Conservation (phyloP, 106 monocot genomes). For the Dendrobium chrysotoxum region DNA sequence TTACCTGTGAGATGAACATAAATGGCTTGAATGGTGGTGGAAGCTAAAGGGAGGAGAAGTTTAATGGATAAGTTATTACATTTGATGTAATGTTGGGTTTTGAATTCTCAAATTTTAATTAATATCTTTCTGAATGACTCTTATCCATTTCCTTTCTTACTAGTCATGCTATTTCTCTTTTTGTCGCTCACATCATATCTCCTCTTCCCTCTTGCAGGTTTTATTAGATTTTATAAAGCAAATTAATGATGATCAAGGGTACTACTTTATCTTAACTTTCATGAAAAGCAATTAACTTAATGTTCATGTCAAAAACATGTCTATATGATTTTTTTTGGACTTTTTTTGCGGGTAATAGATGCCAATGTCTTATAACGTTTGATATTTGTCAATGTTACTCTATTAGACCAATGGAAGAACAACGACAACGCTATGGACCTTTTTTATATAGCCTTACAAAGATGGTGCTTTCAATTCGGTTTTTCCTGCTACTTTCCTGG, state of each 20-base stretch:
- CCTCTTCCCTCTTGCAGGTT: constrained; percentile 53
- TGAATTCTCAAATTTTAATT: neutral
- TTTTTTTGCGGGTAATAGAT: neutral
- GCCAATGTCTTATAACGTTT: neutral
- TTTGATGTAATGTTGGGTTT: neutral
- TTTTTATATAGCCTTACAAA: constrained; percentile 73
- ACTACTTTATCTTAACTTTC: constrained; percentile 2
- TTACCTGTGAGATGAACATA: neutral
- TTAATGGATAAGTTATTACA: neutral
- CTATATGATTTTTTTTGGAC: neutral
- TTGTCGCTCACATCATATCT: neutral
- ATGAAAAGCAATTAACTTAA: neutral
- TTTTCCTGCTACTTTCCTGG: constrained; percentile 67
- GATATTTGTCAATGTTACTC: constrained; percentile 9
- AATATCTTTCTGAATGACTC: neutral
- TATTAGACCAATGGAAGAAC: constrained; percentile 98
- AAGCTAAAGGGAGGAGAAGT: neutral
- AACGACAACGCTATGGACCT: constrained; percentile 90
- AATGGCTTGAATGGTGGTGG: neutral
- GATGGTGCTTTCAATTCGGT: constrained; percentile 54
- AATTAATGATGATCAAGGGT: constrained; percentile 99
- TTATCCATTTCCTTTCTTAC: neutral
- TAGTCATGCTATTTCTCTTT: neutral
- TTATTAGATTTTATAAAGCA: constrained; percentile 84
- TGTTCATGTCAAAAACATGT: neutral